Evolutionary conservation across 352 stramenopile genomes (phyloP).

Genomic region (Aphanomyces astaci): DNA sequence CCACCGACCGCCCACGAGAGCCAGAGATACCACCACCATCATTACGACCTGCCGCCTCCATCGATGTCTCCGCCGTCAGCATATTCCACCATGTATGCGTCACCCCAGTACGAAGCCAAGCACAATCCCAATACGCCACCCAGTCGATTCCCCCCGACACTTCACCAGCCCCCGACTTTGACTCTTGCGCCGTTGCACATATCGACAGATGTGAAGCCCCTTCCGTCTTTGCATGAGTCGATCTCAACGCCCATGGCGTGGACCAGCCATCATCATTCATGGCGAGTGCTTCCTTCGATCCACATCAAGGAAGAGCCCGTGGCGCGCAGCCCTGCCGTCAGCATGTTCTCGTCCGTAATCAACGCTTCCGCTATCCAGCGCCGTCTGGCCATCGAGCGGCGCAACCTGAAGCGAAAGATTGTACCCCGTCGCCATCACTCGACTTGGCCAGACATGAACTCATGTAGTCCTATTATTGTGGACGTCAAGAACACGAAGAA

Average conservation of each 20-base stretch:
- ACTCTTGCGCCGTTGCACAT: neutral
- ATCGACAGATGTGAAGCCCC: neutral
- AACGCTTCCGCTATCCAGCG: conserved; percentile 5
- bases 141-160: neutral
- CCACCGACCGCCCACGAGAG: neutral
- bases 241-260: neutral
- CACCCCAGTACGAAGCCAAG: neutral
- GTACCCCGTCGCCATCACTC: neutral
- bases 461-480: neutral
- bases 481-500: conserved; percentile 22
- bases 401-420: conserved; percentile 13
- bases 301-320: conserved; percentile 2
- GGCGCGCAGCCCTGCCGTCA: neutral
- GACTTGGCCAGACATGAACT: neutral
- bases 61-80: neutral
- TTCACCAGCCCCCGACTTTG: neutral
- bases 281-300: neutral
- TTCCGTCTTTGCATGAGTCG: neutral
- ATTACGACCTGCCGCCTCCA: neutral
- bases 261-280: neutral
- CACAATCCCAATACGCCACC: neutral
- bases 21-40: neutral
- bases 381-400: conserved; percentile 14
- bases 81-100: neutral
- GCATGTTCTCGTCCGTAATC: neutral